Conservation (phyloP, 2,329 filamentous ascomycete species). For the Drechslerella coelobrocha region DNA sequence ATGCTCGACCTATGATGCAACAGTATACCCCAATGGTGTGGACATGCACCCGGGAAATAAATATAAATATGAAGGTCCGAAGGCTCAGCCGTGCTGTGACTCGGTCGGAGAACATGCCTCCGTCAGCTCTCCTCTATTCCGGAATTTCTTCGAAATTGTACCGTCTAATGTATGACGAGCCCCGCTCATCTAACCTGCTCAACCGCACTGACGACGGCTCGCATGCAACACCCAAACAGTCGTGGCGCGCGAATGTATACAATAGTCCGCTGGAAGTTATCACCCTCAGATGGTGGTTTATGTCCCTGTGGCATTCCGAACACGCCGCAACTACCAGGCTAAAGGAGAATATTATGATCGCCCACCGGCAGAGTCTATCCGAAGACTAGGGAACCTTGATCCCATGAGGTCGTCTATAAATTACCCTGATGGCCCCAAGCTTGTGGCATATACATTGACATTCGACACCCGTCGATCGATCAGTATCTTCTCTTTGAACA, state of each 20-base stretch:
- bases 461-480: constrained; percentile 1
- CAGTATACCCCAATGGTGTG: too few relatives aligned
- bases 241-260: too few relatives aligned
- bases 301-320: constrained; percentile 16
- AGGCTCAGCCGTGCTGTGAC: constrained; percentile 2
- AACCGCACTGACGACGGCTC: neutral
- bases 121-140: constrained; percentile 12
- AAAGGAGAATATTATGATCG: constrained; percentile 1
- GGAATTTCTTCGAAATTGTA: constrained; percentile 2
- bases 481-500: constrained; percentile 17
- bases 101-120: constrained; percentile 40
- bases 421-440: constrained; percentile 11
- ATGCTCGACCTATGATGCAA: too few relatives aligned
- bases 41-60: too few relatives aligned
- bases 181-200: neutral
- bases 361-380: neutral
- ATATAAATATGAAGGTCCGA: neutral
- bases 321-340: constrained; percentile 23
- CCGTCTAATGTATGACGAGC: neutral
- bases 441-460: constrained; percentile 2
- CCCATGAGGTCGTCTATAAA: constrained; percentile 37
- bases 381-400: constrained; percentile 13
- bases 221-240: neutral
- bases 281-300: constrained; percentile 13
- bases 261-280: too few relatives aligned